Conservation (phyloP, 2,329 filamentous ascomycete species). For the Pestalotiopsis sp. region DNA sequence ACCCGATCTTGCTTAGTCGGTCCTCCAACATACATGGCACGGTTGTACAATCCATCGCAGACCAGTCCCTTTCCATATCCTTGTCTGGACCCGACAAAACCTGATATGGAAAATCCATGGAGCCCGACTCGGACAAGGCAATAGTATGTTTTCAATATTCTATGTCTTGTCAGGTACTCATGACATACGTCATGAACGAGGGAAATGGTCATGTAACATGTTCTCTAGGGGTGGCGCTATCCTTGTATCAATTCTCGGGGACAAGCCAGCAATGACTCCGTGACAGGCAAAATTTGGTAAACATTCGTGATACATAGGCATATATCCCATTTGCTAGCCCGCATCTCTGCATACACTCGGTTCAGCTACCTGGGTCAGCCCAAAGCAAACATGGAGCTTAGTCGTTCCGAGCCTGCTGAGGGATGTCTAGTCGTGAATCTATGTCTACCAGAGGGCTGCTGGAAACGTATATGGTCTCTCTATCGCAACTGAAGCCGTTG, state of each 20-base stretch:
- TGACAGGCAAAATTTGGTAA: not conserved
- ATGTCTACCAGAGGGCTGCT: not conserved
- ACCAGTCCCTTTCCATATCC: not conserved
- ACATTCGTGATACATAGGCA: not conserved
- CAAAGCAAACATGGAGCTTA: not conserved
- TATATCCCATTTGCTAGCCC: not conserved
- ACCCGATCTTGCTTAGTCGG: not conserved
- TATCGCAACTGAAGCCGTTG: not conserved
- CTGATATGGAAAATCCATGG: not conserved
- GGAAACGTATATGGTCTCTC: conserved; percentile 1
- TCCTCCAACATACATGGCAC: not conserved
- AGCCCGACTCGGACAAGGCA: not conserved
- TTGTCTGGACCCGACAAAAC: not conserved
- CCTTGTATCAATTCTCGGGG: not conserved
- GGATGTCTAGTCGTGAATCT: not conserved
- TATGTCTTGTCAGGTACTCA: not conserved
- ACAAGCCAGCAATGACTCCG: not conserved
- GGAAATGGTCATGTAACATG: no score
- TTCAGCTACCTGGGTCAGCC: not conserved
- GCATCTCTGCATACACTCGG: not conserved
- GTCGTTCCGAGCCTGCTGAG: not conserved
- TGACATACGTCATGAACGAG: no score
- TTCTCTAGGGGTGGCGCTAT: not conserved
- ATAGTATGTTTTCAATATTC: not conserved
- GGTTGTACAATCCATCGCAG: not conserved